Evolutionary conservation across 495 filamentous ascomycete genomes (phyloP), one percentile per base, ranked within the genome.

Genomic region (Glutinoglossum americanum): DNA sequence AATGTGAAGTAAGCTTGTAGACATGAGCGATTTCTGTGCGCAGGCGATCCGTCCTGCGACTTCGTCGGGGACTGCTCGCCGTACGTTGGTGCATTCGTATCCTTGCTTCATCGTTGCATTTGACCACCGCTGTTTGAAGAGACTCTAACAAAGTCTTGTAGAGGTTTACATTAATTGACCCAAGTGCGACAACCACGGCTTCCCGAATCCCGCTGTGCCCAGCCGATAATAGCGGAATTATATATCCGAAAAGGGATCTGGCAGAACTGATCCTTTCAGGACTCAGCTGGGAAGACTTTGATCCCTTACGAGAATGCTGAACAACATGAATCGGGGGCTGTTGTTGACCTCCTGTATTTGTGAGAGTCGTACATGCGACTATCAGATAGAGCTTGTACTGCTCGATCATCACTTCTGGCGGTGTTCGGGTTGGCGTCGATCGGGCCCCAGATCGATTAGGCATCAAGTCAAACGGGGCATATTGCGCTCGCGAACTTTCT

Each of bases 371-470:
- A 66, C 93, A 99, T 6, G 93, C 93, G 69, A 97, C 94, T 48
- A 94, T 85, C 45, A 99, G 75, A 65, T 96, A 96, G n/a, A 97
- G 72, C 68, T 94, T 97, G 90, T 90, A 99, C 68, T 99, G 92
- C 65, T 97, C 92, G 59, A 97, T 79, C 57, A 98, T 72, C 41
- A 93, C 80, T 55, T 94, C 88, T 1, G 89, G 84, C 9, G 89
- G 81, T 27, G 86, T 83, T 28, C 32, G 26, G 3, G 83, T 84
- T 32, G 82, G 83, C 47, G 74, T 64, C 64, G 80, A 53, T 61
- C 74, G 45, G 63, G 68, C 74, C 26, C 69, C 55, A 0, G 69
- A 65, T 30, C 73, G 74, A 23, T 58, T 64, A 41, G 71, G 67
- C 10, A 64, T 65, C 27, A 71, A 64, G 61, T 87, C 84, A 49